phyloP scores from a whole-genome alignment of 148 eudicot species.

The Persicaria tinctoria region DNA sequence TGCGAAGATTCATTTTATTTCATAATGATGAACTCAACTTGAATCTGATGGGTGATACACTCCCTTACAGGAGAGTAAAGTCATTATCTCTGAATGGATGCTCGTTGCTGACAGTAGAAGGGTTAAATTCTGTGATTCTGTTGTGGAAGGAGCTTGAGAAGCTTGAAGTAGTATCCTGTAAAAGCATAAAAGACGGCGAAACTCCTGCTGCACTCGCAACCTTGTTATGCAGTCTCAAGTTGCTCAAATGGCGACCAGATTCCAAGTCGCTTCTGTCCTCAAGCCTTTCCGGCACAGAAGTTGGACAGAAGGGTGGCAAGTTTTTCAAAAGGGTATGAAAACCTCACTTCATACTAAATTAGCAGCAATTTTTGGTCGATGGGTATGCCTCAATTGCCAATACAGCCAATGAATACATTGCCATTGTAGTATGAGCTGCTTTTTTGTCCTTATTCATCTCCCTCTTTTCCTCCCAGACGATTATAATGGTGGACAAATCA shows the following conservation, averaged over 20 bases:
- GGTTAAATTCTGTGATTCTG: conserved; percentile 70
- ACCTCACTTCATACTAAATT: neutral
- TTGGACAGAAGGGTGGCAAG: conserved; percentile 75
- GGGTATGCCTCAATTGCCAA: neutral
- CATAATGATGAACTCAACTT: neutral
- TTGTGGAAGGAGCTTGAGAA: conserved; percentile 65
- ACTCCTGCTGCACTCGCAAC: conserved; percentile 67
- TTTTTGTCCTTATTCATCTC: neutral
- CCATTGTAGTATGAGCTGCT: no score
- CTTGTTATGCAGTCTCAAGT: conserved; percentile 66
- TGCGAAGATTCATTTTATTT: neutral
- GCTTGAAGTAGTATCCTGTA: conserved; percentile 81
- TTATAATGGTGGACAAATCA: neutral
- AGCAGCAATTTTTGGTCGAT: neutral
- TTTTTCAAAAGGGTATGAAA: conserved; percentile 52
- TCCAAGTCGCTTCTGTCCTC: conserved; percentile 63
- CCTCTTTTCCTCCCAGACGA: neutral
- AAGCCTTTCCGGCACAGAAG: conserved; percentile 69
- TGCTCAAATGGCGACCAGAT: conserved; percentile 90
- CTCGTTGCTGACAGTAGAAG: conserved; percentile 64
- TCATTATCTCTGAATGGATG: conserved; percentile 79
- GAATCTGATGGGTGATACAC: conserved; percentile 3
- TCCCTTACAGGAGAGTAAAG: conserved; percentile 52
- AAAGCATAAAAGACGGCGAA: conserved; percentile 67
- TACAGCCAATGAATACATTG: neutral